Conservation (phyloP, 495 filamentous ascomycete genomes). For the Tuber indicum region DNA sequence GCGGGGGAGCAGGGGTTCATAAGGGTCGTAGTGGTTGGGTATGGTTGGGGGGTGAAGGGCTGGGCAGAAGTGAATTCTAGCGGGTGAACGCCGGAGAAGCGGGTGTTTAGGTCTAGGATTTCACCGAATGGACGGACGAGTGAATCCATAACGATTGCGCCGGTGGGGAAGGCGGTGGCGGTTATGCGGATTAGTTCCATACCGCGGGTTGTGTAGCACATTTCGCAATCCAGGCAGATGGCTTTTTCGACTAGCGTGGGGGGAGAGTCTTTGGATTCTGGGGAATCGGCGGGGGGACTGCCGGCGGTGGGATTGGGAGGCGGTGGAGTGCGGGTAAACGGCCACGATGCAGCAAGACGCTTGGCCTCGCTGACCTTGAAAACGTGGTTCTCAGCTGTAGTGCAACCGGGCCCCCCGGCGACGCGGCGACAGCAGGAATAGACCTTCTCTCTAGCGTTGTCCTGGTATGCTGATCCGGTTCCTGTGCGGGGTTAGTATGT, state of each 20-base stretch:
- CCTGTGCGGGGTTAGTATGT: slow-evolving; percentile 42
- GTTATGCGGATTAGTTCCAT: slow-evolving; percentile 86
- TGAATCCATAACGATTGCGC: slow-evolving; percentile 68
- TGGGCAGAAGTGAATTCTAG: slow-evolving; percentile 65
- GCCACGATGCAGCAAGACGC: slow-evolving; percentile 66
- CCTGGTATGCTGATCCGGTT: slow-evolving; percentile 7
- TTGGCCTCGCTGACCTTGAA: slow-evolving; percentile 76
- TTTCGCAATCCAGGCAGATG: slow-evolving; percentile 88
- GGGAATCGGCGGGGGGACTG: neutral
- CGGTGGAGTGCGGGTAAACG: slow-evolving; percentile 68
- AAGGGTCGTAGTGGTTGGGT: slow-evolving; percentile 16
- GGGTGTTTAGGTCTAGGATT: slow-evolving; percentile 81
- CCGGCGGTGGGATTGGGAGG: slow-evolving; percentile 44
- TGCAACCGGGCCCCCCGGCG: slow-evolving; percentile 67
- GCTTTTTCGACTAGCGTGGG: slow-evolving; percentile 41
- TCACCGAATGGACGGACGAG: slow-evolving; percentile 78
- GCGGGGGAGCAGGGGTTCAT: slow-evolving; percentile 26
- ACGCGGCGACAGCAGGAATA: slow-evolving; percentile 71
- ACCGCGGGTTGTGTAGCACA: slow-evolving; percentile 85
- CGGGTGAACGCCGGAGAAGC: slow-evolving; percentile 75
- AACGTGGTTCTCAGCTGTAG: slow-evolving; percentile 63
- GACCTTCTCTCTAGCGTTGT: slow-evolving; percentile 48
- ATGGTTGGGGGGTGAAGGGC: slow-evolving; percentile 47
- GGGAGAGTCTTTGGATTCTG: neutral
- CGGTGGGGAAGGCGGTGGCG: slow-evolving; percentile 75